A percentile compares a stretch with the other conserved stretches of the same genome.
phyloP scores from a whole-genome alignment of 139 green algal genomes.

The Asterochloris erici region DNA sequence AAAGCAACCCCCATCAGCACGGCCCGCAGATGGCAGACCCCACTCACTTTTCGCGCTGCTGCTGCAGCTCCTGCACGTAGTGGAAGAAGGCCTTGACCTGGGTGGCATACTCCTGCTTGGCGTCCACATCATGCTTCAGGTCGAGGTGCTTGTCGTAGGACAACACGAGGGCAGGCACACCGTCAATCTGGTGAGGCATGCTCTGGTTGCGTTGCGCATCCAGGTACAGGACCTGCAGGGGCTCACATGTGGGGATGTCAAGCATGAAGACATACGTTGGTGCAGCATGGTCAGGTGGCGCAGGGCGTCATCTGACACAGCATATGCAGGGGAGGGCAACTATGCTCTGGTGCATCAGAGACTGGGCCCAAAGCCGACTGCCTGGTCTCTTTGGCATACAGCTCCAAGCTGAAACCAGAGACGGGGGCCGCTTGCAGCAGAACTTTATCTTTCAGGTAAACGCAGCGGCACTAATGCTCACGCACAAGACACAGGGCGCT shows the following conservation, averaged over 20 bases:
- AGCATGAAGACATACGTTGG: neutral
- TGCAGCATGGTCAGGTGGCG: neutral
- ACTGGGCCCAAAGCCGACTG: neutral
- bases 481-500: too few relatives aligned
- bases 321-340: neutral
- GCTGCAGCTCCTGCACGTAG: conserved; percentile 27
- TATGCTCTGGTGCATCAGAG: neutral
- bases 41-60: neutral
- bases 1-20: too few relatives aligned
- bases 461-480: too few relatives aligned
- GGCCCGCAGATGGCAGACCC: too few relatives aligned
- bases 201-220: conserved; percentile 1
- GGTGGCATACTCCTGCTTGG: conserved; percentile 38
- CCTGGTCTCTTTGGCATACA: neutral
- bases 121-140: conserved; percentile 52
- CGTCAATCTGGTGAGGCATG: conserved; percentile 28
- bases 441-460: too few relatives aligned
- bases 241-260: neutral
- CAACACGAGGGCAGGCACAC: conserved; percentile 63
- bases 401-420: too few relatives aligned
- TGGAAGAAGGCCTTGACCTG: conserved; percentile 41
- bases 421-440: too few relatives aligned
- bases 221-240: conserved; percentile 20
- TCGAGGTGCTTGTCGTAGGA: conserved; percentile 70
- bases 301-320: neutral